Evolutionary conservation across 176 grass and related monocot species (phyloP).

Genomic region (Raddia distichophylla): DNA sequence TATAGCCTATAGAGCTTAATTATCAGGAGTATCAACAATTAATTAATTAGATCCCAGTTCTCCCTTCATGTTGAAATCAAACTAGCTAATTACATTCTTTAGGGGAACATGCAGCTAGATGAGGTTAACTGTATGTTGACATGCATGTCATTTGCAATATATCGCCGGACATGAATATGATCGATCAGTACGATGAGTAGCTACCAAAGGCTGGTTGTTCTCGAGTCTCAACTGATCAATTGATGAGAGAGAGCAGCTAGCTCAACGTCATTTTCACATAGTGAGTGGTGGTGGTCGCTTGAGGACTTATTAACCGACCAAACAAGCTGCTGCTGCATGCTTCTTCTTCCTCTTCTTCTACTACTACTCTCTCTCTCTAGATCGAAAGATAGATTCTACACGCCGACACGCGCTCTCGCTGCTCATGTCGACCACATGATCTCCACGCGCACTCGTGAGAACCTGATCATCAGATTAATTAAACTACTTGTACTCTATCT

Average conservation of each 20-base stretch:
- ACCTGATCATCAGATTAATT: neutral
- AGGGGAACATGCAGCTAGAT: too few relatives aligned
- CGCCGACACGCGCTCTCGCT: neutral
- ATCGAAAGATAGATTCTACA: conserved; percentile 14
- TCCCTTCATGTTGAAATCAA: too few relatives aligned
- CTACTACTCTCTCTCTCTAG: neutral
- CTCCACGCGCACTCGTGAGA: conserved; percentile 12
- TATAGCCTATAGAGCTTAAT: too few relatives aligned
- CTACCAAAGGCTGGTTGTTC: neutral
- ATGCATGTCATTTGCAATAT: too few relatives aligned
- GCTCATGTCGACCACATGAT: neutral
- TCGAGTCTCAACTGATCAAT: neutral
- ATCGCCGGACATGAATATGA: neutral
- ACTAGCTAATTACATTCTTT: too few relatives aligned
- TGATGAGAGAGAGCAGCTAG: neutral
- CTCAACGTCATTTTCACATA: neutral
- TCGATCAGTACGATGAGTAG: neutral
- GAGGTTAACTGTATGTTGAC: too few relatives aligned
- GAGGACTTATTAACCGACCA: conserved; percentile 35
- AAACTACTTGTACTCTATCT: neutral
- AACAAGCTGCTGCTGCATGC: neutral
- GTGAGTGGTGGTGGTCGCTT: conserved; percentile 27
- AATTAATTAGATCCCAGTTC: too few relatives aligned
- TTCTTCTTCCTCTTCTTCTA: neutral
- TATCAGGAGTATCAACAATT: too few relatives aligned